Evolutionary conservation across 352 stramenopile species (phyloP).

Genomic region (Phytophthora pisi): DNA sequence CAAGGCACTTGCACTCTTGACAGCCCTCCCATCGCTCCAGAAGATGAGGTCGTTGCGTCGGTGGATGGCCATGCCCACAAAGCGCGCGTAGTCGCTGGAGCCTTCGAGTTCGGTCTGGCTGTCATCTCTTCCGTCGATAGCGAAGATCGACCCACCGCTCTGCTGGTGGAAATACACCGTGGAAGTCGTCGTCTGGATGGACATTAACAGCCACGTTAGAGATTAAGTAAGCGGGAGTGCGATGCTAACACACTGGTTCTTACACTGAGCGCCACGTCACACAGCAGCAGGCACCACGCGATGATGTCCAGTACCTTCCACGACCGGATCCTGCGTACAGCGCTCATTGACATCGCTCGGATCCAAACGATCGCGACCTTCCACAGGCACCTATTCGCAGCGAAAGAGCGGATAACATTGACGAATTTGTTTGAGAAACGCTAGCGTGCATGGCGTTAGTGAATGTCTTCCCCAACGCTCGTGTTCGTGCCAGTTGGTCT

Average conservation of each 20-base stretch:
- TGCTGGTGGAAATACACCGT: conserved; percentile 73
- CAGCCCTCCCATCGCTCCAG: conserved; percentile 63
- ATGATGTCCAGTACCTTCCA: not conserved
- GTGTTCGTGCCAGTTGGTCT: too few relatives aligned
- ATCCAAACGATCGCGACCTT: conserved; percentile 11
- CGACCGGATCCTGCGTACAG: not conserved
- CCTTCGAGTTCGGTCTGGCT: conserved; percentile 39
- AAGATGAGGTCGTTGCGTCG: conserved; percentile 41
- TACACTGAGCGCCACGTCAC: conserved; percentile 4
- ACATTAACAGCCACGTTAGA: not conserved
- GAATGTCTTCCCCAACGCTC: too few relatives aligned
- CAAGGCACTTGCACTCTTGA: conserved; percentile 38
- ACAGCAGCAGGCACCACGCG: conserved; percentile 6
- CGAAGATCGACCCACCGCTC: conserved; percentile 57
- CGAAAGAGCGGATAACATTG: too few relatives aligned
- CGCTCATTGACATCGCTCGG: not conserved
- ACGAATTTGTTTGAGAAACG: too few relatives aligned
- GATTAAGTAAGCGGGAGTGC: not conserved
- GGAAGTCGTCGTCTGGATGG: conserved; percentile 31
- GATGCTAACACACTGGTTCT: not conserved
- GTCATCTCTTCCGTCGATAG: conserved; percentile 50
- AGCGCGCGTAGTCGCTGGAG: conserved; percentile 47
- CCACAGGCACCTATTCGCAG: not conserved
- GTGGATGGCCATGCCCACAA: conserved; percentile 53
- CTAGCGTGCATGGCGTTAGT: too few relatives aligned